These are phyloP conservation scores for Mollisia scopiformis DNA, from an alignment of 2,329 filamentous ascomycete genomes.

Conservation along the genomic window DNA sequence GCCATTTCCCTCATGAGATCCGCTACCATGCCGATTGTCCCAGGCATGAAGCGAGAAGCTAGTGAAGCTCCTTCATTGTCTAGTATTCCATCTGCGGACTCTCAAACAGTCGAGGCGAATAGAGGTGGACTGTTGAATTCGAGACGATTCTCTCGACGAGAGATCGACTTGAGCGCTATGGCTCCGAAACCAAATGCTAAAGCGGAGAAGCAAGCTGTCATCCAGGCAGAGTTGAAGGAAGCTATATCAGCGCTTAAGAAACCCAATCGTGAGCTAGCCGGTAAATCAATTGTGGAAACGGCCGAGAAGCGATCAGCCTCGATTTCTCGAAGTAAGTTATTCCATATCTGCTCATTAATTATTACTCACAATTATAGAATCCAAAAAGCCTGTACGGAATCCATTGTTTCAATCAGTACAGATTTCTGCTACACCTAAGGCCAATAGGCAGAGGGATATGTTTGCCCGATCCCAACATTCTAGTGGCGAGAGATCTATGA, in stretches of 20 bases:
- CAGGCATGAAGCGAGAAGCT: conserved; percentile 68
- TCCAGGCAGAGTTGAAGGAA: conserved; percentile 72
- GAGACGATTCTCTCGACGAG: conserved; percentile 50
- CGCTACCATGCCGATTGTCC: conserved; percentile 62
- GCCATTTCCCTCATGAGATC: conserved; percentile 69
- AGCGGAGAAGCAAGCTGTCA: conserved; percentile 64
- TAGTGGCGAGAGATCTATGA: conserved; percentile 7
- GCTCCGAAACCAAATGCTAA: conserved; percentile 57
- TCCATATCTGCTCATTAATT: background rate
- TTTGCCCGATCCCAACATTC: conserved; percentile 21
- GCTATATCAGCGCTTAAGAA: conserved; percentile 76
- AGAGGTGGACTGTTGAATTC: conserved; percentile 40
- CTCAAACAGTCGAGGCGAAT: conserved; percentile 39
- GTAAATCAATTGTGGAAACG: conserved; percentile 68
- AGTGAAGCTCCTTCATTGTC: conserved; percentile 61
- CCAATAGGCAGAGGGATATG: conserved; percentile 32
- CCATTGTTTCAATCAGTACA: conserved; percentile 38
- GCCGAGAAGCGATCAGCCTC: conserved; percentile 61
- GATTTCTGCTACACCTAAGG: conserved; percentile 38
- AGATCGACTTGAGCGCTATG: conserved; percentile 57
- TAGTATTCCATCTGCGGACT: conserved; percentile 50
- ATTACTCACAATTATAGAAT: conserved; percentile 47
- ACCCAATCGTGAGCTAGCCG: conserved; percentile 73
- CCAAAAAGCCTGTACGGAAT: conserved; percentile 51
- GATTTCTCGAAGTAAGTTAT: conserved; percentile 53